Evolutionary conservation across 2,329 filamentous ascomycete species (phyloP).

Genomic region (Rhynchosporium agropyri): DNA sequence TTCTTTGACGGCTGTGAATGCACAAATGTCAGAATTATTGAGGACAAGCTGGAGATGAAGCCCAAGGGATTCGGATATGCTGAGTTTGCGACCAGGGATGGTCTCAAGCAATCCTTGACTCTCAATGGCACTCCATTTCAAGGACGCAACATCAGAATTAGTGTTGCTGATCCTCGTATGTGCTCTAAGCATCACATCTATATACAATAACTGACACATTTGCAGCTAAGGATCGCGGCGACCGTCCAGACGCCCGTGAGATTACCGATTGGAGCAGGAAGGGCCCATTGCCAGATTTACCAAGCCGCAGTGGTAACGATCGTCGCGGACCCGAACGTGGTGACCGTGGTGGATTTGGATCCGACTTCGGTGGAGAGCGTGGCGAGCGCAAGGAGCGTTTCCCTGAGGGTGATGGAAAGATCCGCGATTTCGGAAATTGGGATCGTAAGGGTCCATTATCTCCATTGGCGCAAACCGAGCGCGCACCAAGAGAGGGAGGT

Average conservation of each 20-base stretch:
- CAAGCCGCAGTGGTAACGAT: conserved; percentile 51
- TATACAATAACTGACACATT: conserved; percentile 24
- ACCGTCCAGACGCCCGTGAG: conserved; percentile 71
- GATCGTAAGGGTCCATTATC: conserved; percentile 92
- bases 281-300: conserved; percentile 79
- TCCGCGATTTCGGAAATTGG: conserved; percentile 86
- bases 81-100: conserved; percentile 85
- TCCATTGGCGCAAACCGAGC: conserved; percentile 61
- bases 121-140: conserved; percentile 83
- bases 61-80: conserved; percentile 99
- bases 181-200: conserved; percentile 37
- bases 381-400: conserved; percentile 71
- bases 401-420: conserved; percentile 70
- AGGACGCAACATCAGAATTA: conserved; percentile 87
- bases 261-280: conserved; percentile 91
- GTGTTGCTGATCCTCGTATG: conserved; percentile 97
- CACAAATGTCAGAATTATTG: conserved; percentile 91
- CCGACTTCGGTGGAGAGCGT: conserved; percentile 56
- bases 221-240: conserved; percentile 77
- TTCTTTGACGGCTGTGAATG: conserved; percentile 87
- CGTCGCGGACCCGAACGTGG: conserved; percentile 50
- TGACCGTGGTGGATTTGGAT: conserved; percentile 43
- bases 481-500: conserved; percentile 58
- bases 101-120: conserved; percentile 85
- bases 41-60: conserved; percentile 90